These are phyloP conservation scores for Microthlaspi erraticum DNA, from an alignment of 345 rosid species.

Conservation along the genomic window DNA sequence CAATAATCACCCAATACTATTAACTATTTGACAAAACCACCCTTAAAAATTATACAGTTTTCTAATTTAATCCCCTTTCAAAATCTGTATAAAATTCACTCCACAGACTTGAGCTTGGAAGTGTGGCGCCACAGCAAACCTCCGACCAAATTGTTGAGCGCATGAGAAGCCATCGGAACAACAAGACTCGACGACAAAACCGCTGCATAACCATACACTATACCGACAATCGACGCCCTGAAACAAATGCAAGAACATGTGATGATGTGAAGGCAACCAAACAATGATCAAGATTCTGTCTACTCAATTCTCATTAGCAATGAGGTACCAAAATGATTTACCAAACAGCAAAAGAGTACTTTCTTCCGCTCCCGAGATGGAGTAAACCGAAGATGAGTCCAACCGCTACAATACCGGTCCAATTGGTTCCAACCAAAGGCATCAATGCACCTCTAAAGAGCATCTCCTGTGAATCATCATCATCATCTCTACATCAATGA, in stretches of 20 bases:
- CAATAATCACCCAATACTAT: not conserved
- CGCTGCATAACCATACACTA: conserved; percentile 71
- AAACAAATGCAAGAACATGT: conserved; percentile 4
- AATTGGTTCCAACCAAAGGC: conserved; percentile 73
- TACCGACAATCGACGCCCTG: conserved; percentile 91
- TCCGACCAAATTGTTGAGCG: conserved; percentile 79
- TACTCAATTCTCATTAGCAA: not conserved
- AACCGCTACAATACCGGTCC: conserved; percentile 59
- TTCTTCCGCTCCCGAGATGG: conserved; percentile 84
- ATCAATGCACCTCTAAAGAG: conserved; percentile 79
- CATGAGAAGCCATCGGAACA: conserved; percentile 80
- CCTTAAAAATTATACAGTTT: not conserved
- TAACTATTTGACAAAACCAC: not conserved
- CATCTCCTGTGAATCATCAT: conserved; percentile 61
- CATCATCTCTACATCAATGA: conserved; percentile 2
- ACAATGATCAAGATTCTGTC: not conserved
- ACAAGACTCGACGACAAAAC: conserved; percentile 62
- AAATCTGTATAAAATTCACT: conserved; percentile 21
- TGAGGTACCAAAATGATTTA: conserved; percentile 41
- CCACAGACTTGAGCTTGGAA: conserved; percentile 45
- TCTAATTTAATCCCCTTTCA: not conserved
- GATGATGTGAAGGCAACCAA: not conserved
- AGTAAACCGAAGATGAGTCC: conserved; percentile 74
- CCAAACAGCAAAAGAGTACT: conserved; percentile 88
- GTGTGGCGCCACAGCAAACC: conserved; percentile 72